Conservation (phyloP, 305 asterid species). For the Salvia sclarea region DNA sequence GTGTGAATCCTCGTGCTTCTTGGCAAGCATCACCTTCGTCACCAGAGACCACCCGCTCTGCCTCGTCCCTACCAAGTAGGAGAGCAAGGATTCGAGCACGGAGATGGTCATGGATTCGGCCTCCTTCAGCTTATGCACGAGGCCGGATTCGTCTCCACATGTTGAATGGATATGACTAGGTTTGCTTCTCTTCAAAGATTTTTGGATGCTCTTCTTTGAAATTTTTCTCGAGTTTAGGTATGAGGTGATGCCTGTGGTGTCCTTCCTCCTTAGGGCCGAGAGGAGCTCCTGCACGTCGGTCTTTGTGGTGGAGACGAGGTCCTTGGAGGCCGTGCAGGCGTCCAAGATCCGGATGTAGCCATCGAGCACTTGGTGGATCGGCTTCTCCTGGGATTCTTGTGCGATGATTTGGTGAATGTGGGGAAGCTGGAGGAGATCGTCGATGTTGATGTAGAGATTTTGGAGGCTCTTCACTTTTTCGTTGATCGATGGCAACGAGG, state of each 20-base stretch:
- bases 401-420: conserved; percentile 23
- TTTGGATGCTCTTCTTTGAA: conserved; percentile 32
- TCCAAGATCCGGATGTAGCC: conserved; percentile 38
- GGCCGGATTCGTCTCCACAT: neutral
- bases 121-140: conserved; percentile 26
- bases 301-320: conserved; percentile 31
- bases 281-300: conserved; percentile 30
- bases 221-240: conserved; percentile 29
- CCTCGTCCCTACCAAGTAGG: conserved; percentile 24
- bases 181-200: conserved; percentile 13
- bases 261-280: conserved; percentile 39
- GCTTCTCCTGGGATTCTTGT: conserved; percentile 13
- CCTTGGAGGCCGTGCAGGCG: conserved; percentile 33
- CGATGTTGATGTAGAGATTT: conserved; percentile 22
- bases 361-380: conserved; percentile 35
- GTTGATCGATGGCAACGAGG: conserved; percentile 28
- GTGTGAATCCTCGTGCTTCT: neutral
- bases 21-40: conserved; percentile 32
- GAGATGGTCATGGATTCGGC: conserved; percentile 21
- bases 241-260: conserved; percentile 8
- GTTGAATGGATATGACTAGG: too few relatives aligned
- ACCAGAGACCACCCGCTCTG: conserved; percentile 35
- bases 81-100: conserved; percentile 35
- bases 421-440: conserved; percentile 29
- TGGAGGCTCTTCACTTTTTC: conserved; percentile 15